Evolutionary conservation across 2,329 filamentous ascomycete species (phyloP), one percentile per base, ranked within the genome.

Genomic region (Colletotrichum echinochloae): DNA sequence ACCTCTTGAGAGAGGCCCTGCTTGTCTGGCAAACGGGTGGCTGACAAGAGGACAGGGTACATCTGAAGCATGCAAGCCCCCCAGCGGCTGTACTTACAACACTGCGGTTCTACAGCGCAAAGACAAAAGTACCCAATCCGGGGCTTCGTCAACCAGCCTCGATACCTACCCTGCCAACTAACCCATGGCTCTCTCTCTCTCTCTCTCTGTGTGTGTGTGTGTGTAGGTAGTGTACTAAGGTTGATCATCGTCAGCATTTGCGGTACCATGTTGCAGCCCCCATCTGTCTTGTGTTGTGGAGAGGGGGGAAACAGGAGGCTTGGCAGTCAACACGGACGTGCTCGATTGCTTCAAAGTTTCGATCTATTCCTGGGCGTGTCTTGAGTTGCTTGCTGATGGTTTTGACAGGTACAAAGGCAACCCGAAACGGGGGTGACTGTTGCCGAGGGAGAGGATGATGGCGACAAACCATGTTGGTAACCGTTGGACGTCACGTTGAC

Each of bases 301-400:
- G 11, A 4, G 3, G 12, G 37, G 37, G 5, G 2, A 41, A 3
- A 16, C 12, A 39, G 14, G 11, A 41, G 46, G 39, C 66, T 69
- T 69, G 66, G 66, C 66, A 49, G 48, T 14, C 30, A 48, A 48
- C 61, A 60, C 48, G 39, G 55, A 41, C 7, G 35, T 16, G 16
- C 59, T 55, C 33, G 62, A 41, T 62, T 37, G 48, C 39, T 20
- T 23, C 30, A 46, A 37, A 30, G 30, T 46, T 60, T 60, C 5
- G 57, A 20, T 26, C 41, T 49, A n/a, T 49, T 49, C n/a, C 44
- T 26, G 8, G 44, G 41, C 14, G 41, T 46, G 30, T n/a, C n/a
- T 8, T 60, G 28, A 12, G 37, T 54, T 62, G 49, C 35, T 59
- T 62, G 49, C 28, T 52, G 61, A 60, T 54, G 54, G 37, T 48